Evolutionary conservation across 1,284 basidiomycete species (phyloP), one percentile per base, ranked within the genome.

Genomic region (Tilletia walkeri): DNA sequence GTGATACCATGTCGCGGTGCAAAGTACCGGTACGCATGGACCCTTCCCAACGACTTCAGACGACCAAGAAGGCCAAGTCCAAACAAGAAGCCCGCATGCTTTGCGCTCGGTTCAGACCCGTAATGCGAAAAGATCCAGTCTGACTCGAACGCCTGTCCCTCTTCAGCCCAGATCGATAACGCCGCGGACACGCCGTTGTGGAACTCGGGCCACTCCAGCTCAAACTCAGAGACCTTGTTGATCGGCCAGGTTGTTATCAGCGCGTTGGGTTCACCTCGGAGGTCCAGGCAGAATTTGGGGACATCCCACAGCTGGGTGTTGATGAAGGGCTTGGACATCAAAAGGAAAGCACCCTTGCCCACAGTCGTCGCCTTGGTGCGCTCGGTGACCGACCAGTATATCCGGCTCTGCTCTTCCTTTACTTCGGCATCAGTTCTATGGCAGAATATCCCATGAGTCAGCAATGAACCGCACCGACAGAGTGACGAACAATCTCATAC

Each of bases 171-270:
- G 36, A 63, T 63, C 9, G 59, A 63, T 0, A 99, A 85, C 1
- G 91, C 95, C 1, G 93, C 91, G 1, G 94, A 92, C 0, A 96
- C 95, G 18, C 96, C 96, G 74, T 96, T 95, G 85, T 99, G 95
- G 84, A 99, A 99, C 72, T 94, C 92, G 18, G 94, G 94, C 96
- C 95, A 99, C 70, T 88, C 89, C 9, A 89, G 84, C 24, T 77
- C 79, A 20, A 70, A 63, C 2, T 63, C 59, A 3, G 59, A 34
- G 54, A 7, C 70, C 16, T 16, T 81, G 80, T 75, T 70, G 30
- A 49, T 20, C 53, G 50, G 69, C 20, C 34, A 38, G 38, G 53
- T 38, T 6, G 69, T 56, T 10, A 69, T 56, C 30, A 53, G 45
- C 49, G 53, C 66, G 38, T 70, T 41, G 41, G 38, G 38, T 36